These are phyloP conservation scores for Aureobasidium mangrovei DNA, from an alignment of 2,329 filamentous ascomycete species.

Conservation along the genomic window DNA sequence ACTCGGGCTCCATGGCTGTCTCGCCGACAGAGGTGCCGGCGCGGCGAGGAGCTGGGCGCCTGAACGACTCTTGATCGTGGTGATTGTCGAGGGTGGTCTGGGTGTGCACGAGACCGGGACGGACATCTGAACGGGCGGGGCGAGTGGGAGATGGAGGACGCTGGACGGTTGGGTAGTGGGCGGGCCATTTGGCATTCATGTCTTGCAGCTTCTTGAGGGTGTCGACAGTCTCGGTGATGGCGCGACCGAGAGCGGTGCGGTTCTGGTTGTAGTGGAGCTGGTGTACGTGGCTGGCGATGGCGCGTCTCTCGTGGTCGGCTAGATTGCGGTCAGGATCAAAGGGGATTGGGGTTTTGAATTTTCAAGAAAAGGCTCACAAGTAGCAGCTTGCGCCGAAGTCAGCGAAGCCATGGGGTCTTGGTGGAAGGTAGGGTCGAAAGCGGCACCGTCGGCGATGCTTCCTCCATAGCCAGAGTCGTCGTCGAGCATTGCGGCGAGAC, in stretches of 20 bases:
- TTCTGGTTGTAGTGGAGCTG: slow-evolving; percentile 95
- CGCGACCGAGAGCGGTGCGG: slow-evolving; percentile 72
- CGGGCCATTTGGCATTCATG: slow-evolving; percentile 87
- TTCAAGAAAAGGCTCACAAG: background rate
- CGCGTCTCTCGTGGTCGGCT: slow-evolving; percentile 55
- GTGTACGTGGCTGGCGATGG: slow-evolving; percentile 74
- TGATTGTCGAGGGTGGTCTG: slow-evolving; percentile 50
- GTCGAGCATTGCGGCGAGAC: slow-evolving; percentile 72
- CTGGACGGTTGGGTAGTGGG: slow-evolving; percentile 83
- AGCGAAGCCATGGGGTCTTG: slow-evolving; percentile 1
- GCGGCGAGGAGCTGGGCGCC: slow-evolving; percentile 49
- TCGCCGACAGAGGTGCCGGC: slow-evolving; percentile 64
- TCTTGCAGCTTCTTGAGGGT: slow-evolving; percentile 74
- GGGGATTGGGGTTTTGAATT: background rate
- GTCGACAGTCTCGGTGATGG: slow-evolving; percentile 80
- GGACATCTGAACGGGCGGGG: slow-evolving; percentile 41
- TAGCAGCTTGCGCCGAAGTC: slow-evolving; percentile 1
- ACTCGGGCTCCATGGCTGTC: slow-evolving; percentile 53
- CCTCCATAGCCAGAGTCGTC: slow-evolving; percentile 87
- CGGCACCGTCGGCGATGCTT: slow-evolving; percentile 59
- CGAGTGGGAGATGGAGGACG: slow-evolving; percentile 40
- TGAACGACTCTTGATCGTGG: slow-evolving; percentile 31
- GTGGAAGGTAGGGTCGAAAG: slow-evolving; percentile 39
- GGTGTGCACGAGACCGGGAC: slow-evolving; percentile 56
- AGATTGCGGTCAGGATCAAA: slow-evolving; percentile 18